A percentile compares a stretch with the other conserved stretches of the same genome.
Conservation (phyloP, 2,329 filamentous ascomycete species). For the Diaporthe sp. region DNA sequence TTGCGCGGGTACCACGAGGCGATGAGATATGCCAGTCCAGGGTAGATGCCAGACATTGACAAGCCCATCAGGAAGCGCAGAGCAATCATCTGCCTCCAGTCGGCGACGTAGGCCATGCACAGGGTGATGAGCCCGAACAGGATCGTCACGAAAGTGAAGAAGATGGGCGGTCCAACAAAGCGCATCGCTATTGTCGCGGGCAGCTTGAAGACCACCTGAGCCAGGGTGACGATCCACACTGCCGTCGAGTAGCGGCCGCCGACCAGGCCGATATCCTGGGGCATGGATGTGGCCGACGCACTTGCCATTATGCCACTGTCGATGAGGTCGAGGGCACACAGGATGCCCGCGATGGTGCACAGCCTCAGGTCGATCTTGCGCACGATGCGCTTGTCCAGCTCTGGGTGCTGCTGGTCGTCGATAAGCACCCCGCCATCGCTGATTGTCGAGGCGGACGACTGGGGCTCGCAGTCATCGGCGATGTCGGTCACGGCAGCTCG, state of each 20-base stretch:
- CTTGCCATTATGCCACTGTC: conserved; percentile 77
- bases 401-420: conserved; percentile 43
- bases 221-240: conserved; percentile 81
- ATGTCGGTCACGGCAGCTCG: background rate
- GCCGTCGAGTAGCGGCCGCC: conserved; percentile 78
- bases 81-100: conserved; percentile 79
- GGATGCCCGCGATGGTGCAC: conserved; percentile 78
- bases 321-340: conserved; percentile 78
- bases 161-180: conserved; percentile 73
- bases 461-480: background rate
- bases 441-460: background rate
- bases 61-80: conserved; percentile 76
- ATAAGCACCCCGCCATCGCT: conserved; percentile 41
- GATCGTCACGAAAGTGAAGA: conserved; percentile 72
- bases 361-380: conserved; percentile 77
- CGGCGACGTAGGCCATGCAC: conserved; percentile 76
- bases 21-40: conserved; percentile 65
- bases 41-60: conserved; percentile 69
- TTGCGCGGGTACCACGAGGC: conserved; percentile 67
- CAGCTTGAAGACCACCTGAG: conserved; percentile 77
- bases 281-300: conserved; percentile 78
- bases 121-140: conserved; percentile 76
- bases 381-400: conserved; percentile 63
- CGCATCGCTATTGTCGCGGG: conserved; percentile 78
- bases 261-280: conserved; percentile 72